Conservation (phyloP, 2,329 filamentous ascomycete species). For the Colletotrichum falcatum region DNA sequence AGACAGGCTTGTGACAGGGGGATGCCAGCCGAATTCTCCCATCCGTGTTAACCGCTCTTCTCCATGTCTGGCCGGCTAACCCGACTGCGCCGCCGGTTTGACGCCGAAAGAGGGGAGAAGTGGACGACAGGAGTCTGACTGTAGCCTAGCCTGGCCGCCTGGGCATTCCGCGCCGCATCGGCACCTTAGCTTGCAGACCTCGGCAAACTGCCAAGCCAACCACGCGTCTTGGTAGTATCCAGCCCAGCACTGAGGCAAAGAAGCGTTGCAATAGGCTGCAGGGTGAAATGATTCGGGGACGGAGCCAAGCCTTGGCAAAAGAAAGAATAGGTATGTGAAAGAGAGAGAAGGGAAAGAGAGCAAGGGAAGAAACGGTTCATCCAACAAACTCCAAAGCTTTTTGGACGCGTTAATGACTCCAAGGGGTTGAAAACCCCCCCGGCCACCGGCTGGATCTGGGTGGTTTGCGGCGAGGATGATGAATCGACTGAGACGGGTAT, state of each 20-base stretch:
- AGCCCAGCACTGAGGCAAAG: conserved; percentile 3
- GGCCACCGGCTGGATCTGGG: not conserved
- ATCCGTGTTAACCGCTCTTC: too few relatives aligned
- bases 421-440: not conserved
- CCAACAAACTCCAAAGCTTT: not conserved
- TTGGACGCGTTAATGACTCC: not conserved
- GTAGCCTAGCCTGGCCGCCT: not conserved
- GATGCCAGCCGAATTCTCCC: not conserved
- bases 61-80: not conserved
- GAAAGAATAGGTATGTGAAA: too few relatives aligned
- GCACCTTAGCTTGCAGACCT: conserved; percentile 14
- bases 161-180: conserved; percentile 20
- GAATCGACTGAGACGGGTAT: not conserved
- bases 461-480: not conserved
- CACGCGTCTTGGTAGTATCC: conserved; percentile 10
- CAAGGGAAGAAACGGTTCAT: not conserved
- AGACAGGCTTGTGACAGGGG: not conserved
- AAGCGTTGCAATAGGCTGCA: not conserved
- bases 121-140: not conserved
- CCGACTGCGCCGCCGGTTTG: not conserved
- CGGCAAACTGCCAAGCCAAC: conserved; percentile 32
- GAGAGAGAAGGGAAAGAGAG: not conserved
- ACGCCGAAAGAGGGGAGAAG: not conserved
- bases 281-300: not conserved
- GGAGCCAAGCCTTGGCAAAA: not conserved